These are phyloP conservation scores for Leishmania arabica DNA, from an alignment of 208 protist genomes.

Conservation along the genomic window DNA sequence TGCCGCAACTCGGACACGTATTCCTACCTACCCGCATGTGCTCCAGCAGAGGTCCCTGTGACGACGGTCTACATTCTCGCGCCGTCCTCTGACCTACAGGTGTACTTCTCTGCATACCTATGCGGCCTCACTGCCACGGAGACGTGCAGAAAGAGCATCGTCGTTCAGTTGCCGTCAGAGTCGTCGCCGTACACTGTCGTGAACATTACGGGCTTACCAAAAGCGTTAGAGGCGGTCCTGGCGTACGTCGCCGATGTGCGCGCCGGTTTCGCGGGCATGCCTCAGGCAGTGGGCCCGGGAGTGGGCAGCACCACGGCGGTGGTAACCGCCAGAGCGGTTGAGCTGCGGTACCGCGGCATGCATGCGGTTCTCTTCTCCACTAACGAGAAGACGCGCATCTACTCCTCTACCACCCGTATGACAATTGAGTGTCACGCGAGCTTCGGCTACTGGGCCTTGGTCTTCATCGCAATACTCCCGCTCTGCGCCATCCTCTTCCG, in stretches of 20 bases:
- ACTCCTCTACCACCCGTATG: constrained; percentile 18
- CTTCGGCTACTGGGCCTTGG: constrained; percentile 63
- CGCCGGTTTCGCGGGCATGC: constrained; percentile 10
- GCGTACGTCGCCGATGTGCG: constrained; percentile 47
- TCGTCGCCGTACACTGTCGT: constrained; percentile 27
- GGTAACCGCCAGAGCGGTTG: constrained; percentile 18
- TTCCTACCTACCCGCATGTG: constrained; percentile 45
- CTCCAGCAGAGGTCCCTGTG: constrained; percentile 10
- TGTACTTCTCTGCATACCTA: constrained; percentile 20
- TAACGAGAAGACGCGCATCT: constrained; percentile 39
- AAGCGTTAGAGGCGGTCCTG: constrained; percentile 51
- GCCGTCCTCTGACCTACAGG: constrained; percentile 16
- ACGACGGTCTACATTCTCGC: constrained; percentile 35
- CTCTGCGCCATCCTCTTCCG: constrained; percentile 48
- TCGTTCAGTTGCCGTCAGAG: constrained; percentile 8
- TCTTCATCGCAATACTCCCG: constrained; percentile 51
- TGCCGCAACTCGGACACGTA: constrained; percentile 43
- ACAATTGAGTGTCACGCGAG: constrained; percentile 35
- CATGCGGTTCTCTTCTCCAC: constrained; percentile 49
- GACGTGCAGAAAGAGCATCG: constrained; percentile 13
- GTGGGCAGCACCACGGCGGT: constrained; percentile 13
- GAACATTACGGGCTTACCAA: constrained; percentile 34
- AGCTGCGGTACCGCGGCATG: constrained; percentile 34
- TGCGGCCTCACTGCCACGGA: neutral
- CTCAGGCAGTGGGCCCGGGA: constrained; percentile 4